phyloP scores from a whole-genome alignment of 2,329 filamentous ascomycete genomes.

The Xylaria polymorpha region DNA sequence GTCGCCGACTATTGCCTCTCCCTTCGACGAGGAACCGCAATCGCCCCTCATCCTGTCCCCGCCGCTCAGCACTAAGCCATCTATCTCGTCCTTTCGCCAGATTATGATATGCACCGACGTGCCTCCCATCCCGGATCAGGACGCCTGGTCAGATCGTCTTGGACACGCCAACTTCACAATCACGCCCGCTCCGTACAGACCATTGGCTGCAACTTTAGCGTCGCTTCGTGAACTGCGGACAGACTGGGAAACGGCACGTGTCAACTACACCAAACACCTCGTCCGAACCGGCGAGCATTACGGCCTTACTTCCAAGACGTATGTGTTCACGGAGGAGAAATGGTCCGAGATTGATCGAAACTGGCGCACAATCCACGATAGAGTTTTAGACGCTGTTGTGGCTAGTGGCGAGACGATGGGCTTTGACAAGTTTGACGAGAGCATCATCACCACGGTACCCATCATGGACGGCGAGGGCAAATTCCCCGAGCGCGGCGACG shows the following conservation, averaged over 20 bases:
- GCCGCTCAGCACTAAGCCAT: conserved; percentile 80
- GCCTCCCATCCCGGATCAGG: conserved; percentile 68
- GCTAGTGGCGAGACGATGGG: conserved; percentile 54
- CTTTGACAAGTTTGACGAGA: conserved; percentile 63
- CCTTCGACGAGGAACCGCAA: conserved; percentile 55
- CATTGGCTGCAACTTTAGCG: conserved; percentile 69
- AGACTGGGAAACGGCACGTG: conserved; percentile 85
- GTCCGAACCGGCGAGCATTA: conserved; percentile 91
- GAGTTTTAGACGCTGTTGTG: conserved; percentile 66
- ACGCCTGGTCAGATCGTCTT: conserved; percentile 85
- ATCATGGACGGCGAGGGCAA: conserved; percentile 81
- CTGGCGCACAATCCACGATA: conserved; percentile 79
- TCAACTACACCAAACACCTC: conserved; percentile 90
- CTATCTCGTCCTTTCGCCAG: conserved; percentile 77
- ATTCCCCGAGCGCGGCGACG: conserved; percentile 87
- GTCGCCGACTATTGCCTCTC: conserved; percentile 81
- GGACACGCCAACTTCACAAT: conserved; percentile 97
- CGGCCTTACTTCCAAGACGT: conserved; percentile 88
- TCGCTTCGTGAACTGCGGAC: conserved; percentile 71
- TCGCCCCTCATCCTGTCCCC: conserved; percentile 68
- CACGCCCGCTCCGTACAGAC: conserved; percentile 80
- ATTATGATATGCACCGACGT: conserved; percentile 55
- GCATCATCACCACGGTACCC: conserved; percentile 73
- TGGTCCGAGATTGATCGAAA: conserved; percentile 82
- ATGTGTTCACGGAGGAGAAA: conserved; percentile 85